Conservation (phyloP, 2,329 filamentous ascomycete genomes). For the Colletotrichum zoysiae region DNA sequence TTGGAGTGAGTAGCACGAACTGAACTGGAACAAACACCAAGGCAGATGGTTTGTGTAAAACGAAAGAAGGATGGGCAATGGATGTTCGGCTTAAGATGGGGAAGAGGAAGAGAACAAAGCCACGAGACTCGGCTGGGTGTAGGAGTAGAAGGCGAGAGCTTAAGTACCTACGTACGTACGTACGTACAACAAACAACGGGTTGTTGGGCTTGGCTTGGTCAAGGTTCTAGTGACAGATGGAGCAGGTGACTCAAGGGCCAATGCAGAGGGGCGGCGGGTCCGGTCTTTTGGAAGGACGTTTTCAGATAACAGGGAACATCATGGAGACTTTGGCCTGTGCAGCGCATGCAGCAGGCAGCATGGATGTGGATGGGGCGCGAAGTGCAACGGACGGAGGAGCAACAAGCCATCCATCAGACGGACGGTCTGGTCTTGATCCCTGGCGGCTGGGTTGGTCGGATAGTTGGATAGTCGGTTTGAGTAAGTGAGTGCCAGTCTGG, state of each 20-base stretch:
- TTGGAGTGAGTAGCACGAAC: slow-evolving; percentile 1
- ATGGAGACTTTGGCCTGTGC: slow-evolving; percentile 31
- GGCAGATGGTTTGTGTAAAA: not conserved
- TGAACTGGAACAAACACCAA: not conserved
- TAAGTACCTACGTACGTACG: slow-evolving; percentile 35
- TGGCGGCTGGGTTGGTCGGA: not conserved
- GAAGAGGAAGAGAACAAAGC: slow-evolving; percentile 31
- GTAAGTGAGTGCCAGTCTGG: not conserved
- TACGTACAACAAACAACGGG: slow-evolving; percentile 31
- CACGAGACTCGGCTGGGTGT: slow-evolving; percentile 11
- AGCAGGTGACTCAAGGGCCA: slow-evolving; percentile 42
- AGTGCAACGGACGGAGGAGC: not conserved
- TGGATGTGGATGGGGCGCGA: slow-evolving; percentile 17
- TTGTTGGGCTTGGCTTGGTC: slow-evolving; percentile 25
- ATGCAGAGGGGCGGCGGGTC: slow-evolving; percentile 41
- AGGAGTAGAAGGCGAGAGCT: slow-evolving; percentile 33
- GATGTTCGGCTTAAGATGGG: slow-evolving; percentile 31
- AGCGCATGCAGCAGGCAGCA: slow-evolving; percentile 17
- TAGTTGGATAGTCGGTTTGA: not conserved
- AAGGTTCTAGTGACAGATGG: slow-evolving; percentile 41
- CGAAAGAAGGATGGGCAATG: slow-evolving; percentile 17
- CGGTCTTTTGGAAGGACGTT: slow-evolving; percentile 30
- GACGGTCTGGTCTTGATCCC: not conserved
- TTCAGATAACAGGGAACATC: slow-evolving; percentile 39
- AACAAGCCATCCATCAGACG: not conserved